phyloP scores from a whole-genome alignment of 441 rosid genomes.

The Dalechampia spathulata region DNA sequence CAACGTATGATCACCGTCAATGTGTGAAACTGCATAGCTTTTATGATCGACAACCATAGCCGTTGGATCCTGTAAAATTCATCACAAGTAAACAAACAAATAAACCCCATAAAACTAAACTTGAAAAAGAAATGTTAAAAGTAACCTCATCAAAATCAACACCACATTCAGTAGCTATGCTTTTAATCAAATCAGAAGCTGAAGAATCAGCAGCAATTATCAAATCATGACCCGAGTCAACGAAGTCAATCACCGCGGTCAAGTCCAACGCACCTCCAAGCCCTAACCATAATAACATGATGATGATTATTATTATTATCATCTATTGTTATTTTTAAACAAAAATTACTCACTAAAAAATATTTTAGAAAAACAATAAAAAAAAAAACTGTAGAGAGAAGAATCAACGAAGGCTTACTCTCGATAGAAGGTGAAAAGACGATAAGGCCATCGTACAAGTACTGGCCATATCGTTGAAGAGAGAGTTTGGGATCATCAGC shows the following conservation, averaged over 20 bases:
- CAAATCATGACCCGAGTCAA: constrained; percentile 85
- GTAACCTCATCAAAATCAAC: constrained; percentile 77
- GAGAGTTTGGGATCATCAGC: constrained; percentile 67
- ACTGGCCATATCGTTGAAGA: constrained; percentile 76
- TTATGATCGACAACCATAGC: constrained; percentile 72
- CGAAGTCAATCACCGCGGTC: constrained; percentile 60
- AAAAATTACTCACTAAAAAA: too few relatives aligned
- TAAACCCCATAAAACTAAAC: not conserved
- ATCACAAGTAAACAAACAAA: too few relatives aligned
- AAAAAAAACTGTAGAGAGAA: not conserved
- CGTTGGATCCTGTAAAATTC: constrained; percentile 43
- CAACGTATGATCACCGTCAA: constrained; percentile 68
- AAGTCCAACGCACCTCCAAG: constrained; percentile 70
- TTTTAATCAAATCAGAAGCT: constrained; percentile 64
- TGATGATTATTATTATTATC: too few relatives aligned
- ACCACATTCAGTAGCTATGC: constrained; percentile 68
- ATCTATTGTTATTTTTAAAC: too few relatives aligned
- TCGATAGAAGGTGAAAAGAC: constrained; percentile 71
- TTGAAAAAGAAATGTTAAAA: not conserved
- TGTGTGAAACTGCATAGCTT: constrained; percentile 49
- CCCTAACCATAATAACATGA: constrained; percentile 20
- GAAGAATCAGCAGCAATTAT: constrained; percentile 64
- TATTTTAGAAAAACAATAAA: not conserved
- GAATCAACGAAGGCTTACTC: constrained; percentile 36
- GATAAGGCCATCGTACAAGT: constrained; percentile 62